Conservation (phyloP, 768 basidiomycete species). For the Russula sp. region DNA sequence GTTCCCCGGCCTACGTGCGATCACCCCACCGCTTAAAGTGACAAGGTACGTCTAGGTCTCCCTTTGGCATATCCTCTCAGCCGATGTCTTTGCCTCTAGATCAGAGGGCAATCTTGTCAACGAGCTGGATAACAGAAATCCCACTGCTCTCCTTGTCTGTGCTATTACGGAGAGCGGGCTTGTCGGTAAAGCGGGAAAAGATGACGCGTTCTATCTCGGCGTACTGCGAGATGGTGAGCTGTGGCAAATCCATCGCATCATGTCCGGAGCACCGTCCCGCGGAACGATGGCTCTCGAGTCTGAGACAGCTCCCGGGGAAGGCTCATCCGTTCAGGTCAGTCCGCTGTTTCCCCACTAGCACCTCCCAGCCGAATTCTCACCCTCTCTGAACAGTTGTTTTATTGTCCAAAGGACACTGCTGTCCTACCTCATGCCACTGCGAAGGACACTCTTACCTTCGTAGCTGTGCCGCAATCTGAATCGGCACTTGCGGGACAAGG, state of each 20-base stretch:
- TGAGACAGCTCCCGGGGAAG: background rate
- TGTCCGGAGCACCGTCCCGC: conserved; percentile 68
- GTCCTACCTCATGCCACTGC: background rate
- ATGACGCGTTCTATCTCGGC: conserved; percentile 20
- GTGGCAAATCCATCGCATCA: conserved; percentile 42
- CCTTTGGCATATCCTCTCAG: background rate
- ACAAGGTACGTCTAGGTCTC: conserved; percentile 41
- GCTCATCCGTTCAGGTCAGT: conserved; percentile 45
- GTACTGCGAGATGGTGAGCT: conserved; percentile 13
- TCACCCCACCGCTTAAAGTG: conserved; percentile 50
- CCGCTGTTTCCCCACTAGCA: background rate
- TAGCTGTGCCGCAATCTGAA: background rate
- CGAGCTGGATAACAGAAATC: conserved; percentile 54
- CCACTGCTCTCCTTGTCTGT: conserved; percentile 55
- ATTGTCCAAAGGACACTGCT: background rate
- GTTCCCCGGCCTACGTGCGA: conserved; percentile 43
- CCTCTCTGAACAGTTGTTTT: conserved; percentile 9
- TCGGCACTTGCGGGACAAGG: background rate
- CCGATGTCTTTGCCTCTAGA: conserved; percentile 38
- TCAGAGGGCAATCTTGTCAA: conserved; percentile 73
- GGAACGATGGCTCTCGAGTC: conserved; percentile 46
- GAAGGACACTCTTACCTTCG: conserved; percentile 14
- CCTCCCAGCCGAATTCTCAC: background rate
- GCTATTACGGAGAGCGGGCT: conserved; percentile 50
- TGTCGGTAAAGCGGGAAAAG: background rate